Evolutionary conservation across 169 alveolate species (phyloP).

Genomic region (Plasmodium sp.): DNA sequence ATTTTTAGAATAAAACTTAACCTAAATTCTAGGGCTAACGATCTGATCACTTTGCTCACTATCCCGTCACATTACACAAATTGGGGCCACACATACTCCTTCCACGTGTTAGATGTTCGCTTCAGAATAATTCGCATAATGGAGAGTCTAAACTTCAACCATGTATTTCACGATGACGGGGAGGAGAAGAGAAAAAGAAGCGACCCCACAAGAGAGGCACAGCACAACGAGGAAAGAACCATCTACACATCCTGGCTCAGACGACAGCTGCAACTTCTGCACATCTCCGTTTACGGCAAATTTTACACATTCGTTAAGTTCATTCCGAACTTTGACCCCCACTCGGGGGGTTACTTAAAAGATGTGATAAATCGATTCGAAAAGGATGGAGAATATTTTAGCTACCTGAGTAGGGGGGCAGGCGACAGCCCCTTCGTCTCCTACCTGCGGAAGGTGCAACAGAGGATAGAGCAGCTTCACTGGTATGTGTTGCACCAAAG

Average conservation of each 20-base stretch:
- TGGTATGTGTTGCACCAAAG: neutral
- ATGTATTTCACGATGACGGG: neutral
- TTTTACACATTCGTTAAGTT: conserved; percentile 51
- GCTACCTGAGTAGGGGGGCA: conserved; percentile 11
- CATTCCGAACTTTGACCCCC: conserved; percentile 29
- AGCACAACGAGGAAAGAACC: neutral
- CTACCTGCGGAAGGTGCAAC: conserved; percentile 32
- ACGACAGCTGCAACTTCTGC: conserved; percentile 51
- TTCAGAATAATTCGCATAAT: conserved; percentile 43
- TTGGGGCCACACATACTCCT: conserved; percentile 52
- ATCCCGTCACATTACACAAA: conserved; percentile 57
- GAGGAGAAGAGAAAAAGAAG: neutral
- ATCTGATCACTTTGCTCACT: conserved; percentile 48
- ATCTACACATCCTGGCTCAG: conserved; percentile 42
- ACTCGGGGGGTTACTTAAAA: neutral
- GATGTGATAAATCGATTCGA: neutral
- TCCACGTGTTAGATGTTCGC: conserved; percentile 63
- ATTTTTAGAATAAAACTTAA: conserved; percentile 52
- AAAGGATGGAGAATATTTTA: conserved; percentile 28
- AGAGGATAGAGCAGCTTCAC: conserved; percentile 16
- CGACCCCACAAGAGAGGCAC: neutral
- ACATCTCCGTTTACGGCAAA: conserved; percentile 46
- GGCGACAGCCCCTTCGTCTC: conserved; percentile 14
- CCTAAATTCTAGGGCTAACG: conserved; percentile 34
- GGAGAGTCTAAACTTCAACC: conserved; percentile 33